Evolutionary conservation across 208 protist species (phyloP).

Genomic region (Sergeia podlipaevii): DNA sequence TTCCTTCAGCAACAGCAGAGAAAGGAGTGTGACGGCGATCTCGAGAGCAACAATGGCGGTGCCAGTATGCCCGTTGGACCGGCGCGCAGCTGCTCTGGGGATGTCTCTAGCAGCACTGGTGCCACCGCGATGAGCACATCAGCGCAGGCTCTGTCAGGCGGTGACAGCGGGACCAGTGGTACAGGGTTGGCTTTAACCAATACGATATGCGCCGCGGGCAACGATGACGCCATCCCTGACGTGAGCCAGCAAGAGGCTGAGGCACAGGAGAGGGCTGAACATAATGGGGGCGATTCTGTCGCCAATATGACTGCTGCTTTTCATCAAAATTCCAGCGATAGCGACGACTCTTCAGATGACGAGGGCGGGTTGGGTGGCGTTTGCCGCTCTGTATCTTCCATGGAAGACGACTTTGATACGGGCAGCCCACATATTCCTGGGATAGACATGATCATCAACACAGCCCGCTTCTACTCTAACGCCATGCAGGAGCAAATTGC

Average conservation of each 20-base stretch:
- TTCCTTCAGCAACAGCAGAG: not conserved
- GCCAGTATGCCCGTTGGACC: not conserved
- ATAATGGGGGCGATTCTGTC: too few relatives aligned
- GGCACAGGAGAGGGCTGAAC: not conserved
- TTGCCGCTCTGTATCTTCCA: slow-evolving; percentile 18
- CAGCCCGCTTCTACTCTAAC: slow-evolving; percentile 29
- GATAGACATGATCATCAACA: slow-evolving; percentile 2
- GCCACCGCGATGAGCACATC: too few relatives aligned
- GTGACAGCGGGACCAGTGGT: not conserved
- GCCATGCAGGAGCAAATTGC: slow-evolving; percentile 24
- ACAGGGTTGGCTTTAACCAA: not conserved
- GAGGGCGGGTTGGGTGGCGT: not conserved
- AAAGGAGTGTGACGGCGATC: not conserved
- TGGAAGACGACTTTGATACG: slow-evolving; percentile 16
- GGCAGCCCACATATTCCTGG: not conserved
- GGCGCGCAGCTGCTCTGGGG: not conserved
- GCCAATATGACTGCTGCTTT: too few relatives aligned
- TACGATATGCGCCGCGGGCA: not conserved
- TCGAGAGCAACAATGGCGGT: not conserved
- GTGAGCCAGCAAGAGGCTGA: not conserved
- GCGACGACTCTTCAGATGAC: not conserved
- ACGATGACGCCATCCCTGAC: not conserved
- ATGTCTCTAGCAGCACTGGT: not conserved
- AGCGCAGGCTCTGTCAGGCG: not conserved
- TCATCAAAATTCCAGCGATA: too few relatives aligned